These are phyloP conservation scores for Phytopythium cucurbitacearum DNA, from an alignment of 352 stramenopile species.

Conservation along the genomic window DNA sequence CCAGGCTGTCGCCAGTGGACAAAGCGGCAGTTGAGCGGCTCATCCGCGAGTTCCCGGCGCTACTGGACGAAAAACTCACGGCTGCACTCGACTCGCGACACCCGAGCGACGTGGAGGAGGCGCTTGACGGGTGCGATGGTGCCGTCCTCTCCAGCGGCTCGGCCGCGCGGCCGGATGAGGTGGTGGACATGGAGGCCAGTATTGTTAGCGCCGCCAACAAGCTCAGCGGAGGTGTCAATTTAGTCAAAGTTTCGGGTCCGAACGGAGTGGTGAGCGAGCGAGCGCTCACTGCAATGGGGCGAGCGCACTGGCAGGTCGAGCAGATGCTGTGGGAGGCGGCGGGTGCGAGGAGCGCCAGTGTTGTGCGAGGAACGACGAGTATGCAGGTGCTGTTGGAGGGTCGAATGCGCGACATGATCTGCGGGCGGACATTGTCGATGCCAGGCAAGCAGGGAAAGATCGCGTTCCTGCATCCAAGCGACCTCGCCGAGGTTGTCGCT, in stretches of 20 bases:
- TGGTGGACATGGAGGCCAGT: conserved; percentile 12
- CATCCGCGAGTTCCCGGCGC: not conserved
- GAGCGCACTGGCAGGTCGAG: conserved; percentile 45
- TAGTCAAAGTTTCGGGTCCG: conserved; percentile 60
- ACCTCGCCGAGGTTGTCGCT: conserved; percentile 48
- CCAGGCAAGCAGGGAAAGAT: conserved; percentile 53
- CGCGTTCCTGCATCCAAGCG: conserved; percentile 53
- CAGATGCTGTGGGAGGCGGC: conserved; percentile 21
- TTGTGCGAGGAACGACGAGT: conserved; percentile 36
- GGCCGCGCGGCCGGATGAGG: conserved; percentile 11
- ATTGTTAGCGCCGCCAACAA: conserved; percentile 12
- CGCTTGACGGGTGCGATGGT: conserved; percentile 38
- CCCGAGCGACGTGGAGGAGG: conserved; percentile 31
- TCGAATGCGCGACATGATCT: conserved; percentile 49
- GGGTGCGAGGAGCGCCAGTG: conserved; percentile 7
- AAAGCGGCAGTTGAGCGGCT: not conserved
- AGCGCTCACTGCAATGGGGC: conserved; percentile 26
- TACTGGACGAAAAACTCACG: conserved; percentile 8
- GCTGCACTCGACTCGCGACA: conserved; percentile 37
- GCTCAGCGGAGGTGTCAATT: conserved; percentile 16
- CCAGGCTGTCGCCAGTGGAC: not conserved
- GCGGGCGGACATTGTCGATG: conserved; percentile 56
- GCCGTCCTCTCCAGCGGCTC: conserved; percentile 30
- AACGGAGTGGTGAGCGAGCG: conserved; percentile 29
- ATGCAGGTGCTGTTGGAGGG: conserved; percentile 65